A percentile compares a stretch with the other conserved stretches of the same genome.
Conservation (phyloP, 192 early-diverging fungal species). For the Geosiphon pyriformis region DNA sequence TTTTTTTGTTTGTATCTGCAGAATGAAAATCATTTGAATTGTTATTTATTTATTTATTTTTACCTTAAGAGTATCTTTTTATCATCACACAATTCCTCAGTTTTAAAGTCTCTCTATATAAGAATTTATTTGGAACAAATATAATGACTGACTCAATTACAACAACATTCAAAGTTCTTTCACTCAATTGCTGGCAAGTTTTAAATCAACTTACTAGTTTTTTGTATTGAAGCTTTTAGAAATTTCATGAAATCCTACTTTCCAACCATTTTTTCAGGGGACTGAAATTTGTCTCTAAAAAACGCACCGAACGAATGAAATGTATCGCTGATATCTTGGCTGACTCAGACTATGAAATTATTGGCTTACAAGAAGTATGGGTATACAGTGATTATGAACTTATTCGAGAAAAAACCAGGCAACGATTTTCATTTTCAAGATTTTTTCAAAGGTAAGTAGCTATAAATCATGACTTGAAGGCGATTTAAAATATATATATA, state of each 20-base stretch:
- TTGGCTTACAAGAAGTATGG: slow-evolving; percentile 47
- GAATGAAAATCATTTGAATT: too few relatives aligned
- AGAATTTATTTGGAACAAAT: too few relatives aligned
- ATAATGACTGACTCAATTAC: slow-evolving; percentile 20
- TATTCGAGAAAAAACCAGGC: slow-evolving; percentile 18
- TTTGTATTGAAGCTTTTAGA: too few relatives aligned
- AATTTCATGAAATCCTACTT: background rate
- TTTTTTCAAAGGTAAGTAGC: slow-evolving; percentile 34
- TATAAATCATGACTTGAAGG: too few relatives aligned
- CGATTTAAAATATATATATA: slow-evolving; percentile 2
- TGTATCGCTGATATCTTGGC: slow-evolving; percentile 46
- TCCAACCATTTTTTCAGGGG: slow-evolving; percentile 28
- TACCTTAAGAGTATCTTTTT: too few relatives aligned
- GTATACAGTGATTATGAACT: slow-evolving; percentile 33
- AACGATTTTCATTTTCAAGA: slow-evolving; percentile 29
- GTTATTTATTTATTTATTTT: too few relatives aligned
- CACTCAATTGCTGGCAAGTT: slow-evolving; percentile 49
- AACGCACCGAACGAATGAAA: slow-evolving; percentile 35
- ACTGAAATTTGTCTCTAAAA: slow-evolving; percentile 39
- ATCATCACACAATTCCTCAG: too few relatives aligned
- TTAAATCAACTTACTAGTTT: background rate
- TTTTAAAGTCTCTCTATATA: too few relatives aligned
- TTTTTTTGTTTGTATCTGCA: too few relatives aligned
- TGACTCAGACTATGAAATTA: slow-evolving; percentile 31
- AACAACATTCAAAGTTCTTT: slow-evolving; percentile 35